Evolutionary conservation across 257 asterid species (phyloP).

Genomic region (Fraxinus excelsior): DNA sequence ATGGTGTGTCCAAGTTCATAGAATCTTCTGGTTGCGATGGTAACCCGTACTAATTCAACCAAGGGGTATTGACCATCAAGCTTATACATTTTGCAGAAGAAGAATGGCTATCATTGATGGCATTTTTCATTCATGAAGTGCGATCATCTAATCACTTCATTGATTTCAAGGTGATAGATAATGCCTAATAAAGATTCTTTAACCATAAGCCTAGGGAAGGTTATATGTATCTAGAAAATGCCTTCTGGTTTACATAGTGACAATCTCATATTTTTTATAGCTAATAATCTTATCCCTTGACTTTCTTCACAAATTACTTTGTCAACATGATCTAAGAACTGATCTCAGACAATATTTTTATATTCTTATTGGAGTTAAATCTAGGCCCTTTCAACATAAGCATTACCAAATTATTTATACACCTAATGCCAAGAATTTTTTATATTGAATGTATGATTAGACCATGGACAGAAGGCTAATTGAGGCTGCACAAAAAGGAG

Average conservation of each 20-base stretch:
- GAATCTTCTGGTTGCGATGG: no score
- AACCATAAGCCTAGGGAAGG: neutral
- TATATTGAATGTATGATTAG: neutral
- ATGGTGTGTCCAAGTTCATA: no score
- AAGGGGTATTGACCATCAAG: neutral
- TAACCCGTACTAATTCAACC: no score
- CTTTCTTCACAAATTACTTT: neutral
- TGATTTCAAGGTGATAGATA: neutral
- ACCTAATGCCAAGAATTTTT: neutral
- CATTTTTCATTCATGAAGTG: neutral
- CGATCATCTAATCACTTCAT: neutral
- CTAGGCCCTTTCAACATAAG: neutral
- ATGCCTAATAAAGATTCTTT: neutral
- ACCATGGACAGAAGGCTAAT: slow-evolving; percentile 17
- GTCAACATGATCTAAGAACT: neutral
- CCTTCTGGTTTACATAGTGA: neutral
- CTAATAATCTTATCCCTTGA: neutral
- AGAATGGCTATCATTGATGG: neutral
- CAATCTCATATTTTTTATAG: no score
- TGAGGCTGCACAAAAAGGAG: slow-evolving; percentile 16
- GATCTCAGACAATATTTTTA: neutral
- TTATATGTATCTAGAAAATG: neutral
- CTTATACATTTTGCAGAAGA: neutral
- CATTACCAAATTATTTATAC: neutral
- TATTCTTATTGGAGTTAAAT: neutral